Evolutionary conservation across 306 rosid genomes (phyloP).

Genomic region (Casuarina cunninghamiana): DNA sequence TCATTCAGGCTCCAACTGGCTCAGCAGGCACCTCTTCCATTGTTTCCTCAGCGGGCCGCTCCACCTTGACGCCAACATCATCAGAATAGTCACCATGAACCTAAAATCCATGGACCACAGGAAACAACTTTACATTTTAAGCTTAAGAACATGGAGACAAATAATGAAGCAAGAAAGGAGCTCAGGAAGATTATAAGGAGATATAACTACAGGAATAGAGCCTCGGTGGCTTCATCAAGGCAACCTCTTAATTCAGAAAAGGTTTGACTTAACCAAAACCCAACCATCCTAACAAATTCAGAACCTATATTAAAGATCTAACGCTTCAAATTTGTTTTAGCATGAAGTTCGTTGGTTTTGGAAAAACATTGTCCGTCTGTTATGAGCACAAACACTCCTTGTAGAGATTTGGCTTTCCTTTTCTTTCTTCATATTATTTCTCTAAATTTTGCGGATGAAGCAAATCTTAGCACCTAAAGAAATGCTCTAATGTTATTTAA

Average conservation of each 20-base stretch:
- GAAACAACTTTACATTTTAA: background rate
- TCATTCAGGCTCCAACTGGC: conserved; percentile 68
- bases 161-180: background rate
- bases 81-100: conserved; percentile 82
- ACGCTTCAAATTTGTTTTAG: background rate
- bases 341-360: background rate
- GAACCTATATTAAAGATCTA: background rate
- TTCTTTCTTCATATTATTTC: too few relatives aligned
- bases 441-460: too few relatives aligned
- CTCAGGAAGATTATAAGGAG: background rate
- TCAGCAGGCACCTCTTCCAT: conserved; percentile 54
- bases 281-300: background rate
- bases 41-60: conserved; percentile 77
- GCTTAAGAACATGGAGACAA: background rate
- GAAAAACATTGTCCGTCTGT: background rate
- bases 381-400: too few relatives aligned
- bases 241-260: background rate
- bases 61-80: conserved; percentile 80
- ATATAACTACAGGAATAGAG: background rate
- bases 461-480: too few relatives aligned
- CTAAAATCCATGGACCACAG: conserved; percentile 31
- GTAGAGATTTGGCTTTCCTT: too few relatives aligned
- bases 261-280: background rate
- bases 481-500: too few relatives aligned
- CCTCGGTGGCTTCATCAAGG: background rate